These are phyloP conservation scores for Xerocomus brunneocitrinus DNA, from an alignment of 768 basidiomycete species.

Conservation along the genomic window DNA sequence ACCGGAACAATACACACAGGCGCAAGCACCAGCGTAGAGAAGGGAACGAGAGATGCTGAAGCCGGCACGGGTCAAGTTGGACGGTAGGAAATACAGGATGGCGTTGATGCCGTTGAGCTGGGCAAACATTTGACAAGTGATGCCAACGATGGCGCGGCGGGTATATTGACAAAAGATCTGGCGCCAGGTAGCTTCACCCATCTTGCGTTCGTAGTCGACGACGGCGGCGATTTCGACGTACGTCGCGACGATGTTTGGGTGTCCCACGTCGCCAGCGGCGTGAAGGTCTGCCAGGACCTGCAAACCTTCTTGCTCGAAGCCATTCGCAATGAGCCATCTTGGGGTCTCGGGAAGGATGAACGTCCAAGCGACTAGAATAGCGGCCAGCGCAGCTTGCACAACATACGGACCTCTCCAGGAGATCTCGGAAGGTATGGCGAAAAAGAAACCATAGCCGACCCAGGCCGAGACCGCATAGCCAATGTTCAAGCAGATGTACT, in stretches of 20 bases:
- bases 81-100: conserved; percentile 55
- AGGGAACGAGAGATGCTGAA: conserved; percentile 41
- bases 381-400: conserved; percentile 47
- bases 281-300: conserved; percentile 55
- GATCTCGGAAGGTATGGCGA: conserved; percentile 40
- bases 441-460: conserved; percentile 49
- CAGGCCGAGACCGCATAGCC: conserved; percentile 49
- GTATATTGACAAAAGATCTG: conserved; percentile 50
- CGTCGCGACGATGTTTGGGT: conserved; percentile 40
- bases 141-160: conserved; percentile 46
- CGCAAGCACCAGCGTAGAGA: conserved; percentile 44
- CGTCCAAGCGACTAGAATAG: conserved; percentile 44
- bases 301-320: conserved; percentile 46
- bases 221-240: conserved; percentile 41
- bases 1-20: conserved; percentile 45
- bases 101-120: conserved; percentile 56
- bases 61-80: conserved; percentile 47
- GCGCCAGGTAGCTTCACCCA: conserved; percentile 41
- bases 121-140: conserved; percentile 51
- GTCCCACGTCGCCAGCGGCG: conserved; percentile 42
- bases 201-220: conserved; percentile 36
- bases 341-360: conserved; percentile 50
- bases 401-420: conserved; percentile 56
- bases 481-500: conserved; percentile 47
- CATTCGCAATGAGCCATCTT: conserved; percentile 53